Percentiles rank a stretch among this genome's conserved stretches.
Evolutionary conservation across 2,329 filamentous ascomycete species (phyloP).

Genomic region (Aspergillus versicolor): DNA sequence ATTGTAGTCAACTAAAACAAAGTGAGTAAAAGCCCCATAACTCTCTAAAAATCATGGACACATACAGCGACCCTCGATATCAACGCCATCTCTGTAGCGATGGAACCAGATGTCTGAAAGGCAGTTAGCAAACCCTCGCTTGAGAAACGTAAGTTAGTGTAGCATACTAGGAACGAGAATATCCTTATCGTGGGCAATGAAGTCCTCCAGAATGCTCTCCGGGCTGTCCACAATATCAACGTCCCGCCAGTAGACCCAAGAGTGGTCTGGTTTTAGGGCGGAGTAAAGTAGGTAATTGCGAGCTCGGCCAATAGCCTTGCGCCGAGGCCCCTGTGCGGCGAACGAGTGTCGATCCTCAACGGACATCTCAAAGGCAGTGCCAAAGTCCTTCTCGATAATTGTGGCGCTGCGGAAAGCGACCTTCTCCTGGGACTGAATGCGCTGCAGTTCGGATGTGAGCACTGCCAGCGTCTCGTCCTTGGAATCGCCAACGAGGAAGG

Average conservation of each 20-base stretch:
- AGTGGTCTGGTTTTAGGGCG: conserved; percentile 87
- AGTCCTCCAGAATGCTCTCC: conserved; percentile 84
- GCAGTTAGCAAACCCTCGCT: conserved; percentile 15
- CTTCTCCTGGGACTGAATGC: conserved; percentile 78
- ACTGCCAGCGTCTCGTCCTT: conserved; percentile 88
- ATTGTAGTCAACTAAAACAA: conserved; percentile 82
- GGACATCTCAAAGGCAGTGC: conserved; percentile 69
- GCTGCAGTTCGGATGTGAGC: conserved; percentile 78
- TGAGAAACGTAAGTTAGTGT: neutral
- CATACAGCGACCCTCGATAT: conserved; percentile 94
- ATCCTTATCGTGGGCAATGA: conserved; percentile 89
- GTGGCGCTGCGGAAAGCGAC: conserved; percentile 81
- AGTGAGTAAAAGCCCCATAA: conserved; percentile 12
- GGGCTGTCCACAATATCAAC: conserved; percentile 95
- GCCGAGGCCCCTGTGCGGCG: conserved; percentile 80
- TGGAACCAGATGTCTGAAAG: conserved; percentile 63
- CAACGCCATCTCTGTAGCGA: conserved; percentile 67
- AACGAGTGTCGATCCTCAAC: conserved; percentile 84
- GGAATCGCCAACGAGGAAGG: conserved; percentile 90
- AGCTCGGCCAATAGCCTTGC: conserved; percentile 85
- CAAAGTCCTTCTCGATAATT: conserved; percentile 91
- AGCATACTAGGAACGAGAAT: conserved; percentile 88
- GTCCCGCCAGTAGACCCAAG: conserved; percentile 98
- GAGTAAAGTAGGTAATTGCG: conserved; percentile 87
- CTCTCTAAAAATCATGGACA: conserved; percentile 19